These are phyloP conservation scores for Globisporangium paddicum DNA, from an alignment of 352 stramenopile genomes.

Conservation along the genomic window DNA sequence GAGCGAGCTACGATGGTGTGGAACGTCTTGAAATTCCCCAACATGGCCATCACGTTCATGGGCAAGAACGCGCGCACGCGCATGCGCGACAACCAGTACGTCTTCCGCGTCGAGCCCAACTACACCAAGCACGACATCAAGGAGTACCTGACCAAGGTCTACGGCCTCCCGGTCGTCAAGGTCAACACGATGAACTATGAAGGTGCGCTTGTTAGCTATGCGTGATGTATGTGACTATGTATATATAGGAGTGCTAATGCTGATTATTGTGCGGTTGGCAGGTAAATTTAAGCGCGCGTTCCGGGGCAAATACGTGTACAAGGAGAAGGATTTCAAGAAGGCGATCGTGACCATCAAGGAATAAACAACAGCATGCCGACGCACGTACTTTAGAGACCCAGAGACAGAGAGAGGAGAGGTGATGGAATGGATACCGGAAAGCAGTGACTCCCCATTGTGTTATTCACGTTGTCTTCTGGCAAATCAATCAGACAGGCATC, in stretches of 20 bases:
- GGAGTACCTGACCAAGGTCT: conserved; percentile 97
- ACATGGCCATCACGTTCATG: conserved; percentile 87
- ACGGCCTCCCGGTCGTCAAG: conserved; percentile 92
- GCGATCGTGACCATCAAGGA: conserved; percentile 88
- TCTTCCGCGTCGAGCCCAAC: conserved; percentile 92
- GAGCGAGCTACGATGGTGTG: conserved; percentile 60
- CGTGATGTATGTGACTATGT: background rate
- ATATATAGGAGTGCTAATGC: background rate
- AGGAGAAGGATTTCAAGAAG: conserved; percentile 93
- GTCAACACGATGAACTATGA: conserved; percentile 95
- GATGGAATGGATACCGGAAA: background rate
- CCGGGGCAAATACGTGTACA: conserved; percentile 84
- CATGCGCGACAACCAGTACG: conserved; percentile 78
- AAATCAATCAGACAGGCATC: background rate
- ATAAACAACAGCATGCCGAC: conserved; percentile 19
- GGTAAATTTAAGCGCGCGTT: conserved; percentile 89
- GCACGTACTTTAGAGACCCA: conserved; percentile 5
- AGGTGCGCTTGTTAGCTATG: conserved; percentile 39
- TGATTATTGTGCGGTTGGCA: conserved; percentile 14
- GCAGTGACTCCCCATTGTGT: background rate
- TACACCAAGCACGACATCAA: conserved; percentile 98
- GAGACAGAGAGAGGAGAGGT: conserved; percentile 1
- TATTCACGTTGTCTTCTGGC: background rate
- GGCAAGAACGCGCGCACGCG: conserved; percentile 76
- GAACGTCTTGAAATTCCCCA: conserved; percentile 82